Base-by-base conservation (phyloP, 2,329 filamentous ascomycete species). In the Fusarium keratoplasticum region DNA sequence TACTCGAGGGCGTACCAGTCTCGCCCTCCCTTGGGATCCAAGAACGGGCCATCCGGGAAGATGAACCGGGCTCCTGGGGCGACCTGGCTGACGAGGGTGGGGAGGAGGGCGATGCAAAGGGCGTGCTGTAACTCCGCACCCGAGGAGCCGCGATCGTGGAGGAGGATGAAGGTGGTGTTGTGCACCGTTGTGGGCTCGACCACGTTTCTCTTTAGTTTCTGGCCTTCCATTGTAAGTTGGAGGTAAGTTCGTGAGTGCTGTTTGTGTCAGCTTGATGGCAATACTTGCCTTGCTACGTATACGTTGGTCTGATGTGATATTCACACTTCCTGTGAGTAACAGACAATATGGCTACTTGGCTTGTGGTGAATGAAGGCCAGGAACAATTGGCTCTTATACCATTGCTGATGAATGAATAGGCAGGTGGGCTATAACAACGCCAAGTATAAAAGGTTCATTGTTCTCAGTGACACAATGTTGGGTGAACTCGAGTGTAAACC, bases 151-250 rank as follows among this genome's bases (percentile, higher is more conserved):
- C 22, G n/a, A n/a, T 71, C 64, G 22, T 72, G 70, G 2, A 71
- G 64, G 35, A 58, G 44, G 27, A 68, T 66, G 14, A 72, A 66
- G 42, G 61, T 72, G 55, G 18, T 14, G 20, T 29, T 62, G 59
- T 62, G 64, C 1, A 6, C 1, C 20, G 20, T 8, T 2, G 52
- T 25, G 6, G 40, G 58, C 7, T 42, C 20, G 20, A 27, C 11
- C 35, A 44, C 27, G 38, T 38, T 16, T 8, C 4, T 25, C n/a
- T 20, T 4, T 2, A 47, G 44, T 22, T 27, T 10, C 38, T 38
- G 20, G 27, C 14, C 40, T 29, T 54, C 50, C 47, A 61, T 66
- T 40, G 33, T 54, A 16, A 35, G 54, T 25, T 22, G 6, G 20
- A 25, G 29, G 20, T 22, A 22, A 18, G 44, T 25, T 60, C 13